These are phyloP conservation scores for Byssoonygena ceratinophila DNA, from an alignment of 2,329 filamentous ascomycete genomes.

Conservation along the genomic window DNA sequence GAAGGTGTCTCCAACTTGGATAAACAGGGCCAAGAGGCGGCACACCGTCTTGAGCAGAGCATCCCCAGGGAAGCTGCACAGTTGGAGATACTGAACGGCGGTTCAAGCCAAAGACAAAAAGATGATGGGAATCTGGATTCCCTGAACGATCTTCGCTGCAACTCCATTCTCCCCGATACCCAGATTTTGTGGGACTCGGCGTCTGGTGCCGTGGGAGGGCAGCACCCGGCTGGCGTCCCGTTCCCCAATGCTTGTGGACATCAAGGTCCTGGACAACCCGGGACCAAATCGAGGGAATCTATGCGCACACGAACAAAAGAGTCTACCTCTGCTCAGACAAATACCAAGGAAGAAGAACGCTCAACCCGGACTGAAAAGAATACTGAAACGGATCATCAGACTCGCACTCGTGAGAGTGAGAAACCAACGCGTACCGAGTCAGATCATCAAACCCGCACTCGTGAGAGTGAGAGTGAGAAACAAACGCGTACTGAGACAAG, in stretches of 20 bases:
- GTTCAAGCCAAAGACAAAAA: not conserved
- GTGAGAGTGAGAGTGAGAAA: not conserved
- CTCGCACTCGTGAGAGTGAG: not conserved
- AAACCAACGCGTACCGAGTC: not conserved
- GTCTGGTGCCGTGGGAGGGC: not conserved
- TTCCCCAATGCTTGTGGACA: not conserved
- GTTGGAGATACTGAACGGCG: not conserved
- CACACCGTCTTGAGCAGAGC: not conserved
- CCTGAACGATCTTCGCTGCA: constrained; percentile 1
- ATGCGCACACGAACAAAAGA: not conserved
- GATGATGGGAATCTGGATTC: not conserved
- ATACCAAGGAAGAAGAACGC: not conserved
- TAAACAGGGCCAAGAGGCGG: not conserved
- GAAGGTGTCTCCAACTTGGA: not conserved
- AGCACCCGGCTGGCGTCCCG: not conserved
- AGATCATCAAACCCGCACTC: not conserved
- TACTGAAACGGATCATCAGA: not conserved
- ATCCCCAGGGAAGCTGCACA: not conserved
- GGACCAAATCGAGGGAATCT: not conserved
- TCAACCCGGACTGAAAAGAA: not conserved
- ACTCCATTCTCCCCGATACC: constrained; percentile 7
- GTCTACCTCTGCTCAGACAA: not conserved
- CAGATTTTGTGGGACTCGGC: constrained; percentile 7
- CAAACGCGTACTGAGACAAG: not conserved
- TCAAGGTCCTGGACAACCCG: too few species aligned